A percentile compares a stretch with the other conserved stretches of the same genome.
These are phyloP conservation scores for Clavispora phyllophila DNA, from an alignment of 805 yeast species.

Conservation along the genomic window DNA sequence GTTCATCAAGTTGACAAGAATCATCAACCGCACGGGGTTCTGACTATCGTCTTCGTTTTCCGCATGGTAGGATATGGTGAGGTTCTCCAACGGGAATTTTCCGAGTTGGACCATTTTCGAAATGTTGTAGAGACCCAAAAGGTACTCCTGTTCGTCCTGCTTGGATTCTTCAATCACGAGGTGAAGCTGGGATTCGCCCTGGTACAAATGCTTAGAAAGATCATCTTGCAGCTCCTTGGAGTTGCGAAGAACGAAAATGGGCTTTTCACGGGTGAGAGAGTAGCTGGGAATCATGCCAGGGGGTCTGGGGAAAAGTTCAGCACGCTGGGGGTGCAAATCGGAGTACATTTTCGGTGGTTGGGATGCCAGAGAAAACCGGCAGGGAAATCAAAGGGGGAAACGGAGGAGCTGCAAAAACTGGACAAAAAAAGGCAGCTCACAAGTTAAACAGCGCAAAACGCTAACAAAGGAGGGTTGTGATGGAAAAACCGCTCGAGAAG, in stretches of 20 bases:
- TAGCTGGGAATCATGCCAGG: not conserved
- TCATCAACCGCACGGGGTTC: conserved; percentile 12
- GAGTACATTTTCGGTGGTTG: not conserved
- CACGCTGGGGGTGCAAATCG: not conserved
- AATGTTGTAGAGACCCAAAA: conserved; percentile 7
- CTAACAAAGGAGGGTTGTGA: not conserved
- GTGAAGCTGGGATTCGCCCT: conserved; percentile 5
- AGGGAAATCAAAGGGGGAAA: not conserved
- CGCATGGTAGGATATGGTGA: conserved; percentile 11
- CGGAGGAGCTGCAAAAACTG: not conserved
- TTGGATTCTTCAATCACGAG: conserved; percentile 6
- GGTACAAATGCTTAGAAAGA: not conserved
- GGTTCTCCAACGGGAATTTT: conserved; percentile 2
- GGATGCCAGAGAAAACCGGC: not conserved
- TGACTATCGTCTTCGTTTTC: conserved; percentile 5
- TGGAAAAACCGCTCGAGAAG: not conserved
- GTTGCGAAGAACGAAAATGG: not conserved
- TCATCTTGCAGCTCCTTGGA: not conserved
- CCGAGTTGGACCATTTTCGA: conserved; percentile 4
- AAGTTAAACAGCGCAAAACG: not conserved
- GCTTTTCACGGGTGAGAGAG: not conserved
- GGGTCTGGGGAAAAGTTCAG: not conserved
- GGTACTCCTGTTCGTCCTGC: conserved; percentile 2
- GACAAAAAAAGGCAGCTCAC: not conserved
- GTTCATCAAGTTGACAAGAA: conserved; percentile 7